Evolutionary conservation across 225 moss, liverwort and hornwort species (phyloP), one percentile per base, ranked within the genome.

Genomic region (Pseudoscleropodium purum): DNA sequence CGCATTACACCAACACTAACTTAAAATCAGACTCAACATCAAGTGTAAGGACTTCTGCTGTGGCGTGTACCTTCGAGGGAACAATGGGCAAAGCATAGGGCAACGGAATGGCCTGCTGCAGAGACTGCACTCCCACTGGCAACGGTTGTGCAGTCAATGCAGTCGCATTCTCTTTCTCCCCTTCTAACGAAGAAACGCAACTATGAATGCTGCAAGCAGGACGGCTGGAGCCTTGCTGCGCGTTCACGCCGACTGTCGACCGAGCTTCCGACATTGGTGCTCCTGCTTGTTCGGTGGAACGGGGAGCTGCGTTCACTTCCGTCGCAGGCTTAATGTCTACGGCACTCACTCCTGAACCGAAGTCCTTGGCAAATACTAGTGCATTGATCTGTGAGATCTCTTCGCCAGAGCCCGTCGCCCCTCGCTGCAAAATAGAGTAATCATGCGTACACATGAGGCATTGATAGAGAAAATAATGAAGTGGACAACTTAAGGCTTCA

Each of bases 351-450:
- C 92, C 93, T 30, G 96, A 68, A 68, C 75, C 88, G 25, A 93
- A 92, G 72, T 95, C 95, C 88, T 95, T 95, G 13, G 94, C 92
- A 19, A 93, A 94, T 8, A 94, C 94, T 7, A 94, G 90, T 10
- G 94, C 94, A 81, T 96, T 94, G 36, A 94, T 90, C 79, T 93
- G 92, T 37, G 95, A 91, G 19, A 94, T 66, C 60, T 96, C 95
- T 26, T 96, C 96, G 74, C 93, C 95, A 41, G 94, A 90, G 43
- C 93, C 95, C 49, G 93, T 63, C 41, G 92, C 92, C 33, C 91
- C 94, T 86, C 94, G 92, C 96, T 96, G 93, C 84, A 79, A 65
- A n/a, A 67, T 29, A 56, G 54, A 60, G 37, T 8, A 84, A 84
- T 34, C 68, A 54, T n/a, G 64, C 39, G 26, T 13, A 65, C 18